A percentile compares a stretch with the other conserved stretches of the same genome.
phyloP scores from a whole-genome alignment of 2,329 filamentous ascomycete genomes.

The Akanthomyces lecanii region DNA sequence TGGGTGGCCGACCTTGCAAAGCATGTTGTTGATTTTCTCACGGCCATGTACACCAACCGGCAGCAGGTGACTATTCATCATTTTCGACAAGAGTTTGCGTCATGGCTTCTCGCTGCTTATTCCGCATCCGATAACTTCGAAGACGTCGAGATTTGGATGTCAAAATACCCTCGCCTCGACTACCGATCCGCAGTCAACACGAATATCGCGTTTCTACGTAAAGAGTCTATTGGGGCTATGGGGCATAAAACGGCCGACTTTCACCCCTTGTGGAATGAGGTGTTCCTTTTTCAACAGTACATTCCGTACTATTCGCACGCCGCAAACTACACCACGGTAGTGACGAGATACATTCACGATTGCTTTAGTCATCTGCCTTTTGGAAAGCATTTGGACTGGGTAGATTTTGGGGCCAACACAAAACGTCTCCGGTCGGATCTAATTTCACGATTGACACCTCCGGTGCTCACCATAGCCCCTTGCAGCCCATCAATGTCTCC shows the following conservation, averaged over 20 bases:
- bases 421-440: constrained; percentile 28
- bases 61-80: constrained; percentile 45
- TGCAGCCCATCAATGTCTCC: constrained; percentile 13
- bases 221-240: constrained; percentile 55
- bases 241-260: constrained; percentile 24
- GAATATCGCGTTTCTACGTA: constrained; percentile 60
- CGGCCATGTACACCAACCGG: constrained; percentile 27
- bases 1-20: constrained; percentile 71
- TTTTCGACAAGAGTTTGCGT: constrained; percentile 55
- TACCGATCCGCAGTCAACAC: constrained; percentile 59
- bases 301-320: constrained; percentile 21
- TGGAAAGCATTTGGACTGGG: constrained; percentile 43
- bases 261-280: constrained; percentile 53
- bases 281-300: constrained; percentile 35
- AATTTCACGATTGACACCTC: constrained; percentile 21
- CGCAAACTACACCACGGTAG: constrained; percentile 47
- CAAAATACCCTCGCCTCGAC: constrained; percentile 46
- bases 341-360: constrained; percentile 64
- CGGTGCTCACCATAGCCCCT: background rate
- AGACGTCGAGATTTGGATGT: constrained; percentile 47
- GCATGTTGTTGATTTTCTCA: constrained; percentile 65
- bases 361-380: constrained; percentile 63
- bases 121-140: constrained; percentile 37
- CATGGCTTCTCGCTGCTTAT: constrained; percentile 52
- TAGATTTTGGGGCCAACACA: constrained; percentile 27